Evolutionary conservation across 495 filamentous ascomycete species (phyloP).

Genomic region (Podospora australis): DNA sequence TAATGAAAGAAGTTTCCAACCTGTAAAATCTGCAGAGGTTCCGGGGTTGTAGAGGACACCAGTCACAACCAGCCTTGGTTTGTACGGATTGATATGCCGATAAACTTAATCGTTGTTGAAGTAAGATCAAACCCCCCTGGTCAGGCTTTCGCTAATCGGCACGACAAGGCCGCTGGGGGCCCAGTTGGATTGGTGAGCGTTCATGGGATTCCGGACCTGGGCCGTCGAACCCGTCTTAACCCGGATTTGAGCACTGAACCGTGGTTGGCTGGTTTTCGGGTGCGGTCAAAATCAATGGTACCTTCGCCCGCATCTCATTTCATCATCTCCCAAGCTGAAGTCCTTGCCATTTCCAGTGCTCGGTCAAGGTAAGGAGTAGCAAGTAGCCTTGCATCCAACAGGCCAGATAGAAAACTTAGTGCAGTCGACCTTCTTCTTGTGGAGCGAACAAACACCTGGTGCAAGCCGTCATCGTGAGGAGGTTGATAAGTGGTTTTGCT

Average conservation of each 20-base stretch:
- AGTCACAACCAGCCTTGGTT: neutral
- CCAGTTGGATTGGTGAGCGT: neutral
- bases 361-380: neutral
- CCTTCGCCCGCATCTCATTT: constrained; percentile 2
- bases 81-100: neutral
- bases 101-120: constrained; percentile 1
- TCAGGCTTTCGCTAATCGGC: constrained; percentile 1
- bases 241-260: neutral
- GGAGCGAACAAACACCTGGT: too few relatives aligned
- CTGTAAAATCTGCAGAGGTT: neutral
- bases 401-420: neutral
- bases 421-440: neutral
- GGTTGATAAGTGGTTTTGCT: too few relatives aligned
- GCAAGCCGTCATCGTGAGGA: too few relatives aligned
- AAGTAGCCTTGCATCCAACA: constrained; percentile 1
- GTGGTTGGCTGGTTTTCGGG: neutral
- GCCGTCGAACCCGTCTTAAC: neutral
- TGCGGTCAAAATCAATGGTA: neutral
- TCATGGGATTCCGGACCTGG: neutral
- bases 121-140: constrained; percentile 3
- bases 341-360: constrained; percentile 2
- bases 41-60: neutral
- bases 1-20: too few relatives aligned
- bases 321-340: neutral
- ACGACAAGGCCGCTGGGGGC: neutral